These are phyloP conservation scores for Coprinopsis cinerea DNA, from an alignment of 768 basidiomycete species.

Conservation along the genomic window DNA sequence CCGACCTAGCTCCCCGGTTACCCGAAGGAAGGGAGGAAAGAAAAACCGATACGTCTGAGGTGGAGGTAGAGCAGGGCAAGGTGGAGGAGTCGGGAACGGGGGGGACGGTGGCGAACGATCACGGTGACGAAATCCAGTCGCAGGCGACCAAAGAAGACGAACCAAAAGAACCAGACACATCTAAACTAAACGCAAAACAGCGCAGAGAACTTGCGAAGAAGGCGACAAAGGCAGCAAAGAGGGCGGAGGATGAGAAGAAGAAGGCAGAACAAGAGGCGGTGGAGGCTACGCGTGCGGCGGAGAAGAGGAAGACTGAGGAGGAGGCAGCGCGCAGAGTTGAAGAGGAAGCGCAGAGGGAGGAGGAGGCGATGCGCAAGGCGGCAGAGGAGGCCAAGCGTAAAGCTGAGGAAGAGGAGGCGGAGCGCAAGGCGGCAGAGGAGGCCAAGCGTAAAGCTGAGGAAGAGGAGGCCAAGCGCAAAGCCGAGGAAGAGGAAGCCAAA, in stretches of 20 bases:
- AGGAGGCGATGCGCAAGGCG: not conserved
- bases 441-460: not conserved
- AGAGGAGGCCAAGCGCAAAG: not conserved
- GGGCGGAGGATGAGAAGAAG: not conserved
- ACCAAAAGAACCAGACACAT: not conserved
- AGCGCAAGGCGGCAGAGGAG: not conserved
- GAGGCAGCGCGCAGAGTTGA: not conserved
- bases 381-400: not conserved
- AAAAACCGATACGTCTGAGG: slow-evolving; percentile 2
- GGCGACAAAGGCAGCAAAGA: slow-evolving; percentile 3
- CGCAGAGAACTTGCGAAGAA: not conserved
- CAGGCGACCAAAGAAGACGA: slow-evolving; percentile 2
- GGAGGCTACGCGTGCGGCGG: not conserved
- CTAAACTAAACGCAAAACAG: too few species aligned
- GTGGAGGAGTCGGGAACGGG: slow-evolving; percentile 6
- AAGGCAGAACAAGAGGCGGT: not conserved
- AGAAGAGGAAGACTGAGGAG: not conserved
- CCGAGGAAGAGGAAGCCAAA: not conserved
- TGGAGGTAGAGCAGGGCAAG: slow-evolving; percentile 2
- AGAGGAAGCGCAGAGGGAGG: not conserved
- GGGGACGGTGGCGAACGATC: slow-evolving; percentile 3
- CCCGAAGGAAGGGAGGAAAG: slow-evolving; percentile 5
- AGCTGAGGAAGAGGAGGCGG: not conserved
- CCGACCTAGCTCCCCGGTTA: slow-evolving; percentile 8
- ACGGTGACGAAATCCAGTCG: too few species aligned